These are phyloP conservation scores for Aspergillus bertholletiae DNA, from an alignment of 495 filamentous ascomycete species.

Conservation along the genomic window DNA sequence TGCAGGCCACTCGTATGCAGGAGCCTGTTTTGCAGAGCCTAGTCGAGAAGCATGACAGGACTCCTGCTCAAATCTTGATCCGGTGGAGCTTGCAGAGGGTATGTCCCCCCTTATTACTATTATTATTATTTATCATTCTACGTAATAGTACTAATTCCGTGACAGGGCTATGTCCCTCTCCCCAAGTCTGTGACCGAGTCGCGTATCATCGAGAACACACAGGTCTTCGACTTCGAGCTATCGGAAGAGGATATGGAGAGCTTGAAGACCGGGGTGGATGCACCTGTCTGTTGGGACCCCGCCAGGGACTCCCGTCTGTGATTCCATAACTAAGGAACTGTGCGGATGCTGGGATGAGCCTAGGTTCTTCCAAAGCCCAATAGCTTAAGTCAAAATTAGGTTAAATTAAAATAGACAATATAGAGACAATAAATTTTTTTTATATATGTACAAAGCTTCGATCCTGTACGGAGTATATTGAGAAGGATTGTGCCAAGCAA, in stretches of 20 bases:
- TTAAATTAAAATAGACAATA: too few species aligned
- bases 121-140: background rate
- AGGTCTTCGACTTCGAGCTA: conserved; percentile 79
- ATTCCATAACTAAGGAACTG: too few species aligned
- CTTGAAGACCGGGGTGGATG: conserved; percentile 52
- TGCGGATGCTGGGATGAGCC: too few species aligned
- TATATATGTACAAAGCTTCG: too few species aligned
- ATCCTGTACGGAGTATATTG: too few species aligned
- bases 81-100: conserved; percentile 86
- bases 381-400: too few species aligned
- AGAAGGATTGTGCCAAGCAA: too few species aligned
- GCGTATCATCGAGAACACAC: conserved; percentile 67
- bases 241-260: conserved; percentile 54
- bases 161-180: conserved; percentile 63
- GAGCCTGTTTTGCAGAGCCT: conserved; percentile 60
- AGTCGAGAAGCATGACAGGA: conserved; percentile 68
- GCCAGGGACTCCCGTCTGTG: conserved; percentile 38
- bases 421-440: too few species aligned
- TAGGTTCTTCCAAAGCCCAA: too few species aligned
- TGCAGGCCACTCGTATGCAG: conserved; percentile 61
- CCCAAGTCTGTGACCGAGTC: conserved; percentile 60
- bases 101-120: conserved; percentile 9
- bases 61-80: conserved; percentile 72
- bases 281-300: conserved; percentile 74
- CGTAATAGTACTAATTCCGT: conserved; percentile 45